A percentile compares a stretch with the other conserved stretches of the same genome.
Conservation (phyloP, 164 flowering plant genomes). For the Piper betle region DNA sequence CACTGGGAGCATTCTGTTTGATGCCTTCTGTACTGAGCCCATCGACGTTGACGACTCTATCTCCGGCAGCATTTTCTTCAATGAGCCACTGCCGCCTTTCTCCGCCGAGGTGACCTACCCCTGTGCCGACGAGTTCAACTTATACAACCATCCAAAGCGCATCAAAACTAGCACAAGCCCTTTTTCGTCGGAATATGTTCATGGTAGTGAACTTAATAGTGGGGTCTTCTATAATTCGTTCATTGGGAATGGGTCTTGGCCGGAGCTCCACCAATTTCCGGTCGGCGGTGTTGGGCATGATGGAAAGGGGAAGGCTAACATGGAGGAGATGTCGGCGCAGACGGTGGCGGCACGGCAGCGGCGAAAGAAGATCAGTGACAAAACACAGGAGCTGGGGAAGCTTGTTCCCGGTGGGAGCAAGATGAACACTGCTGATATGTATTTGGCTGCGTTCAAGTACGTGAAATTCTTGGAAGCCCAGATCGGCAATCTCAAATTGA, state of each 20-base stretch:
- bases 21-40: background rate
- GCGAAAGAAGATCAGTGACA: conserved; percentile 77
- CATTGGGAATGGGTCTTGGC: background rate
- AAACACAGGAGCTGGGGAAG: conserved; percentile 81
- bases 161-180: background rate
- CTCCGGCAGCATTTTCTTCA: background rate
- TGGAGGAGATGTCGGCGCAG: conserved; percentile 37
- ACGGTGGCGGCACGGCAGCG: conserved; percentile 78
- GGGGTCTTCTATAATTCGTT: background rate
- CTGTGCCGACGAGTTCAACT: conserved; percentile 3
- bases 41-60: background rate
- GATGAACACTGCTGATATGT: conserved; percentile 91
- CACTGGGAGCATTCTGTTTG: background rate
- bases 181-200: background rate
- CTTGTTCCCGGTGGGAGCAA: conserved; percentile 69
- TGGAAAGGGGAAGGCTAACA: conserved; percentile 5
- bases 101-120: background rate
- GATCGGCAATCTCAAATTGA: conserved; percentile 38
- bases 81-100: background rate
- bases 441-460: conserved; percentile 66
- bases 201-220: background rate
- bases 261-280: background rate
- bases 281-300: background rate
- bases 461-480: conserved; percentile 73
- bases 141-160: conserved; percentile 9